A percentile compares a stretch with the other conserved stretches of the same genome.
Evolutionary conservation across 345 rosid species (phyloP).

Genomic region (Erodium maritimum): DNA sequence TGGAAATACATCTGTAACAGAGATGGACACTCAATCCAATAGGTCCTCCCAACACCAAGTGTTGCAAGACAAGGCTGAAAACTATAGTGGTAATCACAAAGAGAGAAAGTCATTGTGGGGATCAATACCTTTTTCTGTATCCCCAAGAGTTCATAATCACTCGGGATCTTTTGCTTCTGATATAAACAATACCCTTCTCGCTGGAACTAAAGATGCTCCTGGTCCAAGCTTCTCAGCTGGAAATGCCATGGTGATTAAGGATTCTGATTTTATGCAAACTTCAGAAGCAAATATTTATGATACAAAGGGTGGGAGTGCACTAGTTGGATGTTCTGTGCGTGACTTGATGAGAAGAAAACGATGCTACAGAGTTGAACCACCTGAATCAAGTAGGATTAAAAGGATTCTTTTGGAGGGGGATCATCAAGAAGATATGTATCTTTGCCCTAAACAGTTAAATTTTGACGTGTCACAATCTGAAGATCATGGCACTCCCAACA

Average conservation of each 20-base stretch:
- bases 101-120: conserved; percentile 47
- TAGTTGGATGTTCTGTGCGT: conserved; percentile 51
- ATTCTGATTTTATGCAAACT: conserved; percentile 16
- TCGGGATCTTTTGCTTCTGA: conserved; percentile 15
- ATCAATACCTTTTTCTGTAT: conserved; percentile 39
- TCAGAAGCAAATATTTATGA: conserved; percentile 19
- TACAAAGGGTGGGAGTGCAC: conserved; percentile 16
- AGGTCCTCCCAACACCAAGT: conserved; percentile 15
- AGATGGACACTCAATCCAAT: conserved; percentile 27
- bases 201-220: conserved; percentile 19
- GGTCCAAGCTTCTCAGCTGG: conserved; percentile 10
- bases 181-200: conserved; percentile 14
- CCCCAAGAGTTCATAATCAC: conserved; percentile 23
- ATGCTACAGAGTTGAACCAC: conserved; percentile 25
- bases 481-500: conserved; percentile 1
- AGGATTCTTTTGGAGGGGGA: conserved; percentile 20
- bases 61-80: conserved; percentile 16
- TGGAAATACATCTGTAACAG: conserved; percentile 26
- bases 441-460: conserved; percentile 21
- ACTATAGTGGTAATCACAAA: conserved; percentile 22
- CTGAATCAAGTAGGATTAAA: conserved; percentile 22
- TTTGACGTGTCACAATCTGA: neutral
- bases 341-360: conserved; percentile 88
- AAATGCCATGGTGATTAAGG: conserved; percentile 22
- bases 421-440: conserved; percentile 8